Evolutionary conservation across 805 yeast species (phyloP).

Genomic region (Ogataea trehaloabstinens): DNA sequence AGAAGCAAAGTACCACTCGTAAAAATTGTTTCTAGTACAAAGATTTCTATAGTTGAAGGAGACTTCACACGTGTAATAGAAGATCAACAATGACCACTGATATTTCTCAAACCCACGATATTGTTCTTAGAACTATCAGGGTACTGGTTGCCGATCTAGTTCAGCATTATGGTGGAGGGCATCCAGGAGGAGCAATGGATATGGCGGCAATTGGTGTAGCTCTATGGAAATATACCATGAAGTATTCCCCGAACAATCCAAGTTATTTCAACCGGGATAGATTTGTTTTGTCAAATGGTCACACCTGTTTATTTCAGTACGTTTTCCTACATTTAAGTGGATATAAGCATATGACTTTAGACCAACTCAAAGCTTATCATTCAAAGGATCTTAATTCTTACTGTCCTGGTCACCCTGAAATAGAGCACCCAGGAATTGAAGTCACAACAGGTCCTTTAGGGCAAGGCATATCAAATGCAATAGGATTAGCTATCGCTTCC

Average conservation of each 20-base stretch:
- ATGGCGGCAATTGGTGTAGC: slow-evolving; percentile 94
- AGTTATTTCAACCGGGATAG: slow-evolving; percentile 93
- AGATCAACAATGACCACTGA: slow-evolving; percentile 19
- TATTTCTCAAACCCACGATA: slow-evolving; percentile 21
- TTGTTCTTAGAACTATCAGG: slow-evolving; percentile 32
- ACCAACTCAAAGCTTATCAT: slow-evolving; percentile 78
- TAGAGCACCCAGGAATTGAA: slow-evolving; percentile 88
- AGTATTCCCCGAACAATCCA: slow-evolving; percentile 85
- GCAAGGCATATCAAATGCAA: slow-evolving; percentile 94
- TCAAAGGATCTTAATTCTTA: slow-evolving; percentile 77
- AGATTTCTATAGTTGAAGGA: too few species aligned
- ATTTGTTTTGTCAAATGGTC: slow-evolving; percentile 94
- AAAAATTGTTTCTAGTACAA: too few species aligned
- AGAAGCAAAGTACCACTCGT: too few species aligned
- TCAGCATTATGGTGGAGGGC: slow-evolving; percentile 56
- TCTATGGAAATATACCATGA: slow-evolving; percentile 69
- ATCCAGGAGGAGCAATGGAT: slow-evolving; percentile 99
- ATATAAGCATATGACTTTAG: slow-evolving; percentile 66
- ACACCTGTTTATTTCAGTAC: slow-evolving; percentile 89
- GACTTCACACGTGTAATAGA: too few species aligned
- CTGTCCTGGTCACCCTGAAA: slow-evolving; percentile 98
- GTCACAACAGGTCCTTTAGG: slow-evolving; percentile 99
- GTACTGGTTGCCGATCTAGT: slow-evolving; percentile 34
- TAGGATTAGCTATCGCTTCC: slow-evolving; percentile 94
- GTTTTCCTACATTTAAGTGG: slow-evolving; percentile 83